These are phyloP conservation scores for Colletotrichum endophyticum DNA, from an alignment of 2,329 filamentous ascomycete species.

Conservation along the genomic window DNA sequence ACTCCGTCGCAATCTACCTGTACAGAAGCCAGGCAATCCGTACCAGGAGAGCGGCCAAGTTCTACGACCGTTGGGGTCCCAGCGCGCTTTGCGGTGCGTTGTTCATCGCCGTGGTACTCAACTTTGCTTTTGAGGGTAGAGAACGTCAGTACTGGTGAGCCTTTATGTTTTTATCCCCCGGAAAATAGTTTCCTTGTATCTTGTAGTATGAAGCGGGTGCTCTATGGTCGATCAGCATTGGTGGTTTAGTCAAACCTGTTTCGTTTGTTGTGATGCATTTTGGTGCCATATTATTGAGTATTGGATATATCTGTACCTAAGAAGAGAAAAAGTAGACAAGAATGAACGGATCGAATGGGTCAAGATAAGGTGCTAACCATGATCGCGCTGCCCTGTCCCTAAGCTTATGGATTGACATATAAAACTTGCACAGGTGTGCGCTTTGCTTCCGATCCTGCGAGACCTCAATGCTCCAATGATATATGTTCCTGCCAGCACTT, in stretches of 20 bases:
- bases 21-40: constrained; percentile 89
- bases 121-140: constrained; percentile 80
- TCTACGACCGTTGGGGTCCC: constrained; percentile 90
- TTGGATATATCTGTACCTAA: neutral
- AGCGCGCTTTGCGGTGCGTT: constrained; percentile 76
- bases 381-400: neutral
- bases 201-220: neutral
- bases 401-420: neutral
- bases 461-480: neutral
- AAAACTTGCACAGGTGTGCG: neutral
- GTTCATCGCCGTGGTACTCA: constrained; percentile 75
- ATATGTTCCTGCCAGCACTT: neutral
- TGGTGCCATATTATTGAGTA: neutral
- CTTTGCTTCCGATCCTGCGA: neutral
- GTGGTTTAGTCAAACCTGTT: neutral
- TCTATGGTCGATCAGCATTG: neutral
- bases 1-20: constrained; percentile 83
- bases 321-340: neutral
- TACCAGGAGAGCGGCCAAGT: constrained; percentile 81
- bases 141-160: constrained; percentile 59
- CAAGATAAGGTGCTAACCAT: neutral
- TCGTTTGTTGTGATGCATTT: neutral
- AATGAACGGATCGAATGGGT: neutral
- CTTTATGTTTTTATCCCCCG: neutral
- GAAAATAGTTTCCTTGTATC: neutral